Evolutionary conservation across 768 basidiomycete genomes (phyloP), one percentile per base, ranked within the genome.

Genomic region (Lactifluus echinatus): DNA sequence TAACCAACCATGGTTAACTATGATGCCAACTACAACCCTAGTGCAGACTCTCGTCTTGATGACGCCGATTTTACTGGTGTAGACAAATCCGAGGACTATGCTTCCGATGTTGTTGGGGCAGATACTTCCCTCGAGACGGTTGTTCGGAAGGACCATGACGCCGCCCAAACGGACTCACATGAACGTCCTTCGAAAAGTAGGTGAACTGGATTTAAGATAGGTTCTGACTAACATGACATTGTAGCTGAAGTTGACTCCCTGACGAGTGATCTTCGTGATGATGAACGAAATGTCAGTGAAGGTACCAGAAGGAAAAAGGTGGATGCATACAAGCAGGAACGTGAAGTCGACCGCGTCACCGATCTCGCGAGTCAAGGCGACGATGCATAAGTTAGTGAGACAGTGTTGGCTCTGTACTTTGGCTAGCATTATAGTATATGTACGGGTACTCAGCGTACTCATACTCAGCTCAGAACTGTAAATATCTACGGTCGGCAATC

Each of bases 111-210:
- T 21, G 24, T 7, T 21, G 45, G n/a, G 2, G 36, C 42, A 34
- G 56, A 50, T 29, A 40, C 46, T 17, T 48, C 28, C 36, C 8
- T 28, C 23, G 43, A 52, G 56, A 50, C 15, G 3, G 15, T 17
- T n/a, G 61, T 39, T 42, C 53, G 31, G 26, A 50, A 59, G 17
- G 50, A 62, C 15, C 47, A 29, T 31, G 53, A 59, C 7, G 61
- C 57, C 3, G 21, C 31, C 36, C 7, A 11, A 28, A 48, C 49
- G 4, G 36, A 51, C 14, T 49, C 37, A 8, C 52, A 58, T 15
- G 57, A 53, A 23, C 43, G 39, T 21, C 37, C 53, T 17, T 50
- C 31, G 10, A 50, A 55, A 46, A 42, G 61, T 62, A 46, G 0
- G 40, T 53, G 33, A 5, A 10, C 6, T 11, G 17, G 2, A 8